Percentiles rank a stretch among this genome's conserved stretches.
Evolutionary conservation across 306 rosid species (phyloP).

Genomic region (Nissolia schottii): DNA sequence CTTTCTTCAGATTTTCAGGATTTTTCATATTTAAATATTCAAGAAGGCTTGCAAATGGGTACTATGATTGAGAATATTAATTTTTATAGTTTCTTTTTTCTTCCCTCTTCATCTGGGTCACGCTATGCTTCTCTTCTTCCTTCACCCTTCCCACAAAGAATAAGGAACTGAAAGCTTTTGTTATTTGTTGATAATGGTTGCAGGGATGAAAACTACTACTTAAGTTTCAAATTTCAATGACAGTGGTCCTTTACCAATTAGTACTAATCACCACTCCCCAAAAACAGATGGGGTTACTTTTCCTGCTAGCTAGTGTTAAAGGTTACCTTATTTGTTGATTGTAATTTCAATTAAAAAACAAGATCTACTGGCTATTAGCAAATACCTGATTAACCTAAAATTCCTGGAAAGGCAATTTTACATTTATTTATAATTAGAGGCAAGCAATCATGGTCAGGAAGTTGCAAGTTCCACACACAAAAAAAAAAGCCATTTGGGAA

Average conservation of each 20-base stretch:
- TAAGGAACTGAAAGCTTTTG: not conserved
- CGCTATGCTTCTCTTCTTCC: not conserved
- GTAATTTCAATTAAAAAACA: not conserved
- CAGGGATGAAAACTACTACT: not conserved
- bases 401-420: no score
- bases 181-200: constrained; percentile 21
- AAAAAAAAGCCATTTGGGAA: no score
- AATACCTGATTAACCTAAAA: no score
- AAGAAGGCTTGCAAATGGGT: constrained; percentile 17
- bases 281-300: constrained; percentile 8
- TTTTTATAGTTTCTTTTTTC: not conserved
- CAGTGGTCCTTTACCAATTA: constrained; percentile 12
- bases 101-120: constrained; percentile 11
- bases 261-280: constrained; percentile 6
- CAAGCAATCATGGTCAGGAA: no score
- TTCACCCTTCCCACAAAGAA: constrained; percentile 1
- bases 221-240: not conserved
- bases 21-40: not conserved
- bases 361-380: no score
- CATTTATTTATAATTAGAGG: no score
- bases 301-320: constrained; percentile 8
- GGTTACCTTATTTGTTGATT: constrained; percentile 6
- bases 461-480: no score
- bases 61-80: constrained; percentile 6
- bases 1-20: constrained; percentile 17